Evolutionary conservation across 2,329 filamentous ascomycete species (phyloP).

Genomic region (Malbranchea cinnamomea): DNA sequence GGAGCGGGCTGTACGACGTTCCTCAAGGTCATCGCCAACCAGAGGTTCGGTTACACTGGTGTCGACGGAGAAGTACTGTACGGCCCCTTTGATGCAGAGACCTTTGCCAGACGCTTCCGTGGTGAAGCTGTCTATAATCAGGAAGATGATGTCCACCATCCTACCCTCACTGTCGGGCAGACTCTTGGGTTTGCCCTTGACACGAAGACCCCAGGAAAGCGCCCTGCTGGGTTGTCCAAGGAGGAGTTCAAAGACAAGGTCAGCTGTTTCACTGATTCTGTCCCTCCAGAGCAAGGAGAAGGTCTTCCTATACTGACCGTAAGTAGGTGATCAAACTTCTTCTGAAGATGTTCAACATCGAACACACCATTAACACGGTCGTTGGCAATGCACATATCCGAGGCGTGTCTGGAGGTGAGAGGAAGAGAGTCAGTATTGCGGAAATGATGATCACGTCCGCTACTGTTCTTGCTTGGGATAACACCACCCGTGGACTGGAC

Average conservation of each 20-base stretch:
- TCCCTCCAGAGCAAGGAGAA: not conserved
- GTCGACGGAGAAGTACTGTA: constrained; percentile 60
- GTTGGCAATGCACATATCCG: constrained; percentile 72
- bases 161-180: constrained; percentile 75
- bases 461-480: constrained; percentile 61
- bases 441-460: constrained; percentile 68
- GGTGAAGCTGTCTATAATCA: constrained; percentile 78
- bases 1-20: constrained; percentile 65
- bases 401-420: constrained; percentile 65
- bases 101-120: constrained; percentile 56
- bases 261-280: not conserved
- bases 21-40: constrained; percentile 69
- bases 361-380: constrained; percentile 71
- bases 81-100: constrained; percentile 54
- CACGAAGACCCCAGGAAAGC: constrained; percentile 68
- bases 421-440: constrained; percentile 67
- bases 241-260: constrained; percentile 56
- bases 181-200: constrained; percentile 75
- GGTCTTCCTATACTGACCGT: not conserved
- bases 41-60: constrained; percentile 59
- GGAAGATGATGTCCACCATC: constrained; percentile 73
- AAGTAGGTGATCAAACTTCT: constrained; percentile 51
- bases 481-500: constrained; percentile 54
- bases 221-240: constrained; percentile 58
- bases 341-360: constrained; percentile 86